These are phyloP conservation scores for Kodamaea ohmeri DNA, from an alignment of 1,139 yeast genomes.

Conservation along the genomic window DNA sequence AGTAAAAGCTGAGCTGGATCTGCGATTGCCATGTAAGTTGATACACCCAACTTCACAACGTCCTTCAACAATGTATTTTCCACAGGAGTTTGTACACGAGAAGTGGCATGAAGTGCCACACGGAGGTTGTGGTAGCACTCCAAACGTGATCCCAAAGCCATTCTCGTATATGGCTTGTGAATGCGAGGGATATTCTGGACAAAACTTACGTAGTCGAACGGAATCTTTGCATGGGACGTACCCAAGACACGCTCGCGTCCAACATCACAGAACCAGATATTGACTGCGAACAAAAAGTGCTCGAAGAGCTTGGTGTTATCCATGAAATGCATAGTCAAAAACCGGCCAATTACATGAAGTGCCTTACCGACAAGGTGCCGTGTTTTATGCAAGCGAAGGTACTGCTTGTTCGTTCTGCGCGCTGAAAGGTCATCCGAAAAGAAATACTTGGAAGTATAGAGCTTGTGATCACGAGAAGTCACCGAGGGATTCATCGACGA, in stretches of 20 bases:
- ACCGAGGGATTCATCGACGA: conserved; percentile 46
- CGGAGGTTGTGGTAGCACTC: conserved; percentile 77
- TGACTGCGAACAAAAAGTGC: conserved; percentile 62
- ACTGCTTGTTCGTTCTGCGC: conserved; percentile 50
- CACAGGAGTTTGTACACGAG: conserved; percentile 64
- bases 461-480: conserved; percentile 57
- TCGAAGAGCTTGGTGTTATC: conserved; percentile 72
- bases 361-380: conserved; percentile 64
- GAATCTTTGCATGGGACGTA: conserved; percentile 45
- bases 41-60: conserved; percentile 64
- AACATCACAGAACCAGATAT: conserved; percentile 82
- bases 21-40: conserved; percentile 69
- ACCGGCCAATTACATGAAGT: conserved; percentile 58
- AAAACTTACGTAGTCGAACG: conserved; percentile 34
- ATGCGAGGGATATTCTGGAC: conserved; percentile 45
- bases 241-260: conserved; percentile 72
- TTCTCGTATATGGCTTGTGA: conserved; percentile 74
- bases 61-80: conserved; percentile 68
- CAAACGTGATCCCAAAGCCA: conserved; percentile 73
- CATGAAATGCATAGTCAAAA: conserved; percentile 49
- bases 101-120: conserved; percentile 70
- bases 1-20: conserved; percentile 70
- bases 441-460: conserved; percentile 56
- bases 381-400: conserved; percentile 58
- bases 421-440: conserved; percentile 51